phyloP scores from a whole-genome alignment of 225 moss, liverwort and hornwort genomes.

The Pseudoscleropodium purum region DNA sequence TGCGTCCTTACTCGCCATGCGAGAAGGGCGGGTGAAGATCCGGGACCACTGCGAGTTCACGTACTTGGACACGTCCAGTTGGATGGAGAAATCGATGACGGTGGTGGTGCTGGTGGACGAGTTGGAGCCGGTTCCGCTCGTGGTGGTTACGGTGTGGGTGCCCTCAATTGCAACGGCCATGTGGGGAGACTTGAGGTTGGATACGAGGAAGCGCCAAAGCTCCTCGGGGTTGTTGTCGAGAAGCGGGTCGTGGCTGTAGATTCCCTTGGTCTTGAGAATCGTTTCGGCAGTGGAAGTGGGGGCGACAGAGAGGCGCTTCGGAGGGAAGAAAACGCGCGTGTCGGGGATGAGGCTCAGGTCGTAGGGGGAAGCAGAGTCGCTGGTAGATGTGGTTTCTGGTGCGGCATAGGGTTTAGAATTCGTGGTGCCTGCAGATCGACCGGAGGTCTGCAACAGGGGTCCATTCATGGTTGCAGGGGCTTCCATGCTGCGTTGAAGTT shows the following conservation, averaged over 20 bases:
- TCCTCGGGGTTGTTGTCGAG: too few species aligned
- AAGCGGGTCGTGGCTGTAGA: too few species aligned
- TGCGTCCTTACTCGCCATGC: not conserved
- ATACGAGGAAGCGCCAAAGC: too few species aligned
- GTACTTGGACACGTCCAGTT: not conserved
- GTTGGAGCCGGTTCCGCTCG: not conserved
- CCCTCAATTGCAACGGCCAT: not conserved
- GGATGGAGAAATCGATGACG: not conserved
- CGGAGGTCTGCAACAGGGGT: not conserved
- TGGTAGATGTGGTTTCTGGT: not conserved
- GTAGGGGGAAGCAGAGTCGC: not conserved
- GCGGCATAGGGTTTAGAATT: not conserved
- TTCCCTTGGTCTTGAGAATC: too few species aligned
- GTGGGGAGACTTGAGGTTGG: not conserved
- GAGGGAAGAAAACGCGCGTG: too few species aligned
- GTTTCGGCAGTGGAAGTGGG: too few species aligned
- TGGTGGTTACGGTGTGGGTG: not conserved
- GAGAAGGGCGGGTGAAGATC: not conserved
- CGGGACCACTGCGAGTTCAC: not conserved
- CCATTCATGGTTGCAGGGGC: not conserved
- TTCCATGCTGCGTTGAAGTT: not conserved
- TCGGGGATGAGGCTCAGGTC: too few species aligned
- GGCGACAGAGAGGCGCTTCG: too few species aligned
- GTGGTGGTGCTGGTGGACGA: not conserved
- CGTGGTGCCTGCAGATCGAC: not conserved